Evolutionary conservation across 1,284 basidiomycete species (phyloP), one percentile per base, ranked within the genome.

Genomic region (Ganoderma leucocontextum): DNA sequence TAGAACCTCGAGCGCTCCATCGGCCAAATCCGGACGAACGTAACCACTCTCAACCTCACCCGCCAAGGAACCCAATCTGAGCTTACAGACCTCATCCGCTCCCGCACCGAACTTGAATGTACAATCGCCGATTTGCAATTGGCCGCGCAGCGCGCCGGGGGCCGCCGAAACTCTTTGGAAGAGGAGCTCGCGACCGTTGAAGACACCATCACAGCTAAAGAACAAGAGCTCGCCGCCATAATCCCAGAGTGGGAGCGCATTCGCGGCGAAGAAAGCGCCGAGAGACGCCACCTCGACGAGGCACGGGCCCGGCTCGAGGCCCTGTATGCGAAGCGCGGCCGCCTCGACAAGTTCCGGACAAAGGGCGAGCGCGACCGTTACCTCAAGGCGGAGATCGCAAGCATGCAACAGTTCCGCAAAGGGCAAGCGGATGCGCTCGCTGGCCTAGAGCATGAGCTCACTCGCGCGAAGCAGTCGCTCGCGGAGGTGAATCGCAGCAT

Each of bases 261-360:
- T 67, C 81, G 88, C 57, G 73, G 80, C 0, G 82, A 83, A 53
- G 94, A 96, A 77, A 81, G 82, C 25, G 83, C 85, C n/a, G 90
- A 93, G 77, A 91, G 90, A 78, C 85, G 89, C 65, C 86, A 82
- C 33, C 85, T 97, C 72, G 95, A 96, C 70, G 88, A 91, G 52
- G 89, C 90, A 0, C 87, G 87, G 62, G 90, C 92, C 0, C 86
- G 85, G 62, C 82, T 98, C 3, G 85, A 87, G 1, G 89, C 91
- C 0, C 82, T 98, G 1, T 95, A 92, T 76, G 91, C 93, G 9
- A 98, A 98, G 78, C 95, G 95, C 78, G 95, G 95, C 0, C 92
- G 97, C 36, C 84, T 92, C 35, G 88, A 90, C 63, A 94, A 93
- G 74, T 98, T 97, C 83, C 83, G 88, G n/a, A 94, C 92, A 15